Evolutionary conservation across 805 yeast genomes (phyloP).

Genomic region (Lipomyces lipofer): DNA sequence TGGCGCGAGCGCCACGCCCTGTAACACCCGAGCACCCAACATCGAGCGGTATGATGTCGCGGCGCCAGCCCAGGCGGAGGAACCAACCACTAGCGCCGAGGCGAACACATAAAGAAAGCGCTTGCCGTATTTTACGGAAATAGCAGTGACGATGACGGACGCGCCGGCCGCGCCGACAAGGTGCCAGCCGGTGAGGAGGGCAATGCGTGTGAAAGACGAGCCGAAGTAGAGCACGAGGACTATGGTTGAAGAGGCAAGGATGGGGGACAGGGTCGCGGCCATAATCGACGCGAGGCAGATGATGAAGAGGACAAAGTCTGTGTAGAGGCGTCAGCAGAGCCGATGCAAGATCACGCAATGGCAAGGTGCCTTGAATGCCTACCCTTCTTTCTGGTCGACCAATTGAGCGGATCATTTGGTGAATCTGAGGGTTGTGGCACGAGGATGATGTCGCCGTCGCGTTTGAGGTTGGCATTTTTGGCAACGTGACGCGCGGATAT

Average conservation of each 20-base stretch:
- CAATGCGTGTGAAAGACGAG: slow-evolving; percentile 17
- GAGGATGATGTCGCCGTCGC: slow-evolving; percentile 50
- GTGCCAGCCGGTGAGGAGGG: slow-evolving; percentile 31
- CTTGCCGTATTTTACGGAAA: slow-evolving; percentile 30
- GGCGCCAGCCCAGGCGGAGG: slow-evolving; percentile 27
- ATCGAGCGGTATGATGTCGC: slow-evolving; percentile 30
- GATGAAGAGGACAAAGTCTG: slow-evolving; percentile 17
- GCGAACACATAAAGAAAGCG: slow-evolving; percentile 27
- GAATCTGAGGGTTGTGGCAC: slow-evolving; percentile 68
- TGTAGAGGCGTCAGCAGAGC: not conserved
- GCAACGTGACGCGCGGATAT: not conserved
- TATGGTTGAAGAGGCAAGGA: slow-evolving; percentile 27
- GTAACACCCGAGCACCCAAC: slow-evolving; percentile 39
- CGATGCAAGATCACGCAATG: too few species aligned
- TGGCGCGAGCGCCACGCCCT: slow-evolving; percentile 67
- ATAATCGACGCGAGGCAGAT: slow-evolving; percentile 28
- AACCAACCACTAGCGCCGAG: slow-evolving; percentile 19
- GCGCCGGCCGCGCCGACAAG: slow-evolving; percentile 24
- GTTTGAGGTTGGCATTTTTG: slow-evolving; percentile 38
- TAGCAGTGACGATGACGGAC: slow-evolving; percentile 23
- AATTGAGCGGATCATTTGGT: slow-evolving; percentile 70
- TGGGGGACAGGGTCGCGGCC: slow-evolving; percentile 24
- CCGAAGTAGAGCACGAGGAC: slow-evolving; percentile 22
- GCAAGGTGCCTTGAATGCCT: not conserved
- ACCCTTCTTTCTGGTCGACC: slow-evolving; percentile 44